A percentile compares a stretch with the other conserved stretches of the same genome.
Conservation (phyloP, 768 basidiomycete species). For the Leccinum truebloodii region DNA sequence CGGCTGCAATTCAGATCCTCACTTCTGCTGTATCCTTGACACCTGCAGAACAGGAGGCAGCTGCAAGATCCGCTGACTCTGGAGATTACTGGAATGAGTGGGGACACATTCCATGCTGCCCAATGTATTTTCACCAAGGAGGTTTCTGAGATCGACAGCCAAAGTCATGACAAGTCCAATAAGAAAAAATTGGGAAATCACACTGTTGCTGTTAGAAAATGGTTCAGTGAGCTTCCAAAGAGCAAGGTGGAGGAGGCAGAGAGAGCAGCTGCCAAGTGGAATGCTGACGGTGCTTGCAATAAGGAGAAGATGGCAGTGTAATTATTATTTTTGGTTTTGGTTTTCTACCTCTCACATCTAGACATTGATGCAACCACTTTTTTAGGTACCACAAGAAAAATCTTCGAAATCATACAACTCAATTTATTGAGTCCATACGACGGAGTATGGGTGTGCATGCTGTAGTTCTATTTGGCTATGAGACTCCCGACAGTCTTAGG, state of each 20-base stretch:
- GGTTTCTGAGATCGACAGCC: background rate
- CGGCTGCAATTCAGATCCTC: background rate
- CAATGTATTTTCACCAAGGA: background rate
- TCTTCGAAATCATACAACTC: background rate
- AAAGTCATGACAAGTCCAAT: background rate
- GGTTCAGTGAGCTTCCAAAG: slow-evolving; percentile 2
- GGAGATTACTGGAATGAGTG: slow-evolving; percentile 2
- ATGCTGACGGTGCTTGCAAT: background rate
- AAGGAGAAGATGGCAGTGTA: background rate
- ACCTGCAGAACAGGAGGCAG: background rate
- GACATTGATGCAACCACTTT: too few relatives aligned
- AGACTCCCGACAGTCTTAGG: too few relatives aligned
- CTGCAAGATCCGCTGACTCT: background rate
- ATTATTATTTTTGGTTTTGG: background rate
- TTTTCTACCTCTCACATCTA: background rate
- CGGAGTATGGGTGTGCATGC: background rate
- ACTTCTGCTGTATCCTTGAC: background rate
- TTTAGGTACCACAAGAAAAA: background rate
- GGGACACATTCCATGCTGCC: background rate
- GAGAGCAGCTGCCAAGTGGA: background rate
- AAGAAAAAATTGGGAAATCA: background rate
- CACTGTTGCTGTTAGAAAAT: background rate
- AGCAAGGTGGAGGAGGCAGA: background rate
- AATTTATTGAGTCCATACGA: background rate
- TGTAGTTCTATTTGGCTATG: too few relatives aligned